Base-by-base conservation (phyloP, 768 basidiomycete genomes). In the Vararia minispora region DNA sequence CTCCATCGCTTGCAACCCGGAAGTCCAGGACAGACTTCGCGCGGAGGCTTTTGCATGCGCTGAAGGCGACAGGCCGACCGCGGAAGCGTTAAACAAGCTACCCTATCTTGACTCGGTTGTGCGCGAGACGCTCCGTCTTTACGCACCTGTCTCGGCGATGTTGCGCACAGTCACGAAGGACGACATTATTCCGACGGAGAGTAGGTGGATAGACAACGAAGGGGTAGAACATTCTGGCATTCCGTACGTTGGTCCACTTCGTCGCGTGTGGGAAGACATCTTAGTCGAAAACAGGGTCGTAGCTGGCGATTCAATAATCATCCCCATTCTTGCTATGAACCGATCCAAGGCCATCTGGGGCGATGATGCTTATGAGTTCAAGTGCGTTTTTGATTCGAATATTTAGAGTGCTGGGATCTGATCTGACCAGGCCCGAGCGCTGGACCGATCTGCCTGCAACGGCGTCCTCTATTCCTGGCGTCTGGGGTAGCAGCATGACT, bases 311-410 rank as follows among this genome's bases (percentile, higher is more conserved):
- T 20, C 12, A 6, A 49, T 63, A 36, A 52, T 63, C 20, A 48
- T 63, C 24, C 51, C 56, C 17, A 52, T 56, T 17, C 31, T 48
- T 3, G 49, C 55, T 11, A 18, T 61, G 45, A 64, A 67, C 38
- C 47, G 54, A 3, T 40, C 45, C 17, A 40, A 42, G 28, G 39
- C 34, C 6, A 47, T 63, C 3, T 66, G 63, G 56, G 67, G 65
- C 2, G 51, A 54, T 2, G 63, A 67, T 39, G 62, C 63, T 2
- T 39, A 56, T 22, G 43, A 53, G 23, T 68, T 66, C 52, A 45
- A 57, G 29, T 47, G 13, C 21, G 49, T 34, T 13, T 17, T 17
- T 8, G 2, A 18, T 17, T 9, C 3, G 20, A 5, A 2, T n/a
- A n/a, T 7, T 7, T 12, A 5, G 14, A 18, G 18, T 23, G 6